Evolutionary conservation across 352 stramenopile genomes (phyloP).

Genomic region (Peronospora farinosa): DNA sequence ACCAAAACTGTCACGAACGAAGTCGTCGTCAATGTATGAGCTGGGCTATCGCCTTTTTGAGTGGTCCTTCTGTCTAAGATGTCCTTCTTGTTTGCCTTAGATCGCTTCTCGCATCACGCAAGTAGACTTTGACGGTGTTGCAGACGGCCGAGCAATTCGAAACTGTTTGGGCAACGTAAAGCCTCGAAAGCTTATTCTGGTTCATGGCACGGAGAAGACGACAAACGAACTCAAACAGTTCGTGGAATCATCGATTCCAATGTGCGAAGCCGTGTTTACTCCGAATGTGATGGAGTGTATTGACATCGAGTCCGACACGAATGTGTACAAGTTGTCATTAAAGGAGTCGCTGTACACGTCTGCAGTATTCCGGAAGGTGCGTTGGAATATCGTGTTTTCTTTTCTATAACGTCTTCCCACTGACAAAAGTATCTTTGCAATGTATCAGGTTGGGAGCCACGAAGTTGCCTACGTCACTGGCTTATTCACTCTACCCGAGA

Average conservation of each 20-base stretch:
- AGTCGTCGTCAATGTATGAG: conserved; percentile 50
- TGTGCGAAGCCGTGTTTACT: conserved; percentile 83
- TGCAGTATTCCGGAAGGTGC: conserved; percentile 74
- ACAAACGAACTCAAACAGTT: conserved; percentile 80
- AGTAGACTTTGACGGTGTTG: conserved; percentile 82
- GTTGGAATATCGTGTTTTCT: conserved; percentile 3
- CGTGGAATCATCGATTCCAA: conserved; percentile 73
- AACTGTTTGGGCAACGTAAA: conserved; percentile 87
- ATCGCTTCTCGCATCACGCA: conserved; percentile 69
- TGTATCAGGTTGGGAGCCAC: conserved; percentile 63
- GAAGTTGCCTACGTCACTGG: conserved; percentile 85
- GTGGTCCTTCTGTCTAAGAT: conserved; percentile 1
- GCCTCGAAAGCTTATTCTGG: conserved; percentile 82
- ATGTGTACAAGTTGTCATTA: conserved; percentile 84
- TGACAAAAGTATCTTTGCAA: conserved; percentile 6
- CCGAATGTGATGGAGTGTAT: conserved; percentile 86
- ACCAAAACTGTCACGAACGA: conserved; percentile 79
- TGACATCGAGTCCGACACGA: conserved; percentile 87
- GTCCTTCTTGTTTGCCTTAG: conserved; percentile 21
- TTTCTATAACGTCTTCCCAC: not conserved
- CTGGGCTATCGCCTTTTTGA: not conserved
- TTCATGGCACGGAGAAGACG: conserved; percentile 77
- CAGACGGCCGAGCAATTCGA: conserved; percentile 78
- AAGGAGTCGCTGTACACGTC: conserved; percentile 85
- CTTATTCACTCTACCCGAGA: conserved; percentile 57